These are phyloP conservation scores for Plasmodium billcollinsi DNA, from an alignment of 169 alveolate genomes.

Conservation along the genomic window DNA sequence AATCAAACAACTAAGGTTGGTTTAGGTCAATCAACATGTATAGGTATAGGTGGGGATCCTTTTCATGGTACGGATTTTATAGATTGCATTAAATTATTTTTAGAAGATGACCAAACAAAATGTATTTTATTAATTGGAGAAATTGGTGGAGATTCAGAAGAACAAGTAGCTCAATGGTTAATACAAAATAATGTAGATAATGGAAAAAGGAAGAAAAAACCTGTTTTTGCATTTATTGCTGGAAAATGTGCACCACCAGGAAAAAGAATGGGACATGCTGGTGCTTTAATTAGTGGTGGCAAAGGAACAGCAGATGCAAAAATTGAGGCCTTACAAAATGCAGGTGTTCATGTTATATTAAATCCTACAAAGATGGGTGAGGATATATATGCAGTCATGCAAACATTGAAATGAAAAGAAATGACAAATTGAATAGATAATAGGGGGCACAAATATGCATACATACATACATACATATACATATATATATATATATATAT, in stretches of 20 bases:
- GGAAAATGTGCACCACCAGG: conserved; percentile 99
- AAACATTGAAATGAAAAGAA: conserved; percentile 14
- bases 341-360: conserved; percentile 93
- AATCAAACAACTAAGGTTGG: conserved; percentile 97
- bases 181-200: conserved; percentile 57
- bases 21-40: conserved; percentile 98
- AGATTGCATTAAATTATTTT: conserved; percentile 95
- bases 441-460: not conserved
- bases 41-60: conserved; percentile 99
- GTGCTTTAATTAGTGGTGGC: conserved; percentile 98
- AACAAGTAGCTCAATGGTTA: conserved; percentile 97
- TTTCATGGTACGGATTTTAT: conserved; percentile 98
- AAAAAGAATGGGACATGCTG: conserved; percentile 98
- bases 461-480: not conserved
- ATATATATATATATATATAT: not conserved
- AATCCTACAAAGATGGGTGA: conserved; percentile 93
- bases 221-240: conserved; percentile 97
- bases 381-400: conserved; percentile 88
- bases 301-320: conserved; percentile 97
- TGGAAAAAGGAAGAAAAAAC: conserved; percentile 88
- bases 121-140: conserved; percentile 97
- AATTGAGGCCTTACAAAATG: conserved; percentile 91
- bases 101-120: conserved; percentile 95
- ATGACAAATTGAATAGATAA: not conserved
- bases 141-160: conserved; percentile 99